Percentiles rank a stretch among this genome's conserved stretches.
Evolutionary conservation across 2,329 filamentous ascomycete species (phyloP).

Genomic region (Fusarium albidum): DNA sequence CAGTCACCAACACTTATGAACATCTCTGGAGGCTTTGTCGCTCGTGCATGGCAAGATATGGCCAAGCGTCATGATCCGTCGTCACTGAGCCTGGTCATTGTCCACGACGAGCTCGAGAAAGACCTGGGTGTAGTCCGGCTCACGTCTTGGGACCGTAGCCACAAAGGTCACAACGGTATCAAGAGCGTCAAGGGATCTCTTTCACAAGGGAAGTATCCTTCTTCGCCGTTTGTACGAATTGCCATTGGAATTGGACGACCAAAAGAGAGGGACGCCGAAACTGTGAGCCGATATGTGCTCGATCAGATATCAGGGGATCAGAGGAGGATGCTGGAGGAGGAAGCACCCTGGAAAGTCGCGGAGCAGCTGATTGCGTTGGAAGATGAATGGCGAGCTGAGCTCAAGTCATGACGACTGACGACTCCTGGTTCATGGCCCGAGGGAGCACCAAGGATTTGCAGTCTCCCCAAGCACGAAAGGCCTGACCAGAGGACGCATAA

Average conservation of each 20-base stretch:
- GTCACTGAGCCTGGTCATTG: conserved; percentile 68
- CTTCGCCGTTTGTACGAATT: conserved; percentile 64
- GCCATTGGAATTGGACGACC: conserved; percentile 91
- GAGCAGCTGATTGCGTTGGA: conserved; percentile 58
- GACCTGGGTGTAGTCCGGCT: conserved; percentile 73
- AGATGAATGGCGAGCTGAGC: conserved; percentile 46
- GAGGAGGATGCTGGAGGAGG: conserved; percentile 57
- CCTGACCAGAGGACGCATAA: too few species aligned
- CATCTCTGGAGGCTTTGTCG: conserved; percentile 75
- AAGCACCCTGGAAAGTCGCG: conserved; percentile 61
- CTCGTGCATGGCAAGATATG: conserved; percentile 69
- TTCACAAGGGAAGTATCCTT: conserved; percentile 49
- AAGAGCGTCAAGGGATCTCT: conserved; percentile 69
- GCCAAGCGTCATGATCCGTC: conserved; percentile 48
- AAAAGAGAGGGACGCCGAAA: conserved; percentile 67
- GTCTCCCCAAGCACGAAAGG: background rate
- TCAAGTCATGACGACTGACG: conserved; percentile 21
- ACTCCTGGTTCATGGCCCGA: background rate
- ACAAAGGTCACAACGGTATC: conserved; percentile 78
- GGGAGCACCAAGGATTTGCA: background rate
- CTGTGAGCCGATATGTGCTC: conserved; percentile 82
- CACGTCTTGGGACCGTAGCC: conserved; percentile 68
- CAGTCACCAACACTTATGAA: conserved; percentile 88
- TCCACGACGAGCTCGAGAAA: conserved; percentile 90
- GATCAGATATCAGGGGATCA: conserved; percentile 67